Conservation (phyloP, 805 yeast species). For the Ogataea parapolymorpha region DNA sequence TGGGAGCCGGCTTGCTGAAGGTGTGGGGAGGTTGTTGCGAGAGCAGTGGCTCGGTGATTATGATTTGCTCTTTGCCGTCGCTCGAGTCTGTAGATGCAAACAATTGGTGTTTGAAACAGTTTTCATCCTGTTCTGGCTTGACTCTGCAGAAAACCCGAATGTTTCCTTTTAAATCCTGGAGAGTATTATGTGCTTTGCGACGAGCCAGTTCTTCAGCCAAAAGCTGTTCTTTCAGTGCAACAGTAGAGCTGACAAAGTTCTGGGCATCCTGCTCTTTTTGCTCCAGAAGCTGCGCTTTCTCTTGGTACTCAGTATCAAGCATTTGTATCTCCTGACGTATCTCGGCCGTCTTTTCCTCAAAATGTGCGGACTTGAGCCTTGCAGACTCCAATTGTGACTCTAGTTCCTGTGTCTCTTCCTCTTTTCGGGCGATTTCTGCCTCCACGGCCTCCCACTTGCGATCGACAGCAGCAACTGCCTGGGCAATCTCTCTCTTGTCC, state of each 20-base stretch:
- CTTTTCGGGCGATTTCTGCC: not conserved
- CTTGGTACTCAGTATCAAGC: conserved; percentile 5
- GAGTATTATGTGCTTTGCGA: conserved; percentile 61
- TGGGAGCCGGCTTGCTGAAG: conserved; percentile 12
- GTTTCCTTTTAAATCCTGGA: conserved; percentile 89
- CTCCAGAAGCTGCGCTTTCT: conserved; percentile 24
- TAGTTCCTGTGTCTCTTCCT: not conserved
- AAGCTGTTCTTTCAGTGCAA: conserved; percentile 24
- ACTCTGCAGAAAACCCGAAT: conserved; percentile 88
- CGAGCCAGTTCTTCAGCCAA: conserved; percentile 38
- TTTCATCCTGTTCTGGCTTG: conserved; percentile 47
- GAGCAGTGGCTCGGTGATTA: conserved; percentile 24
- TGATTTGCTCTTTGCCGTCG: conserved; percentile 29
- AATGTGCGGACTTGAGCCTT: conserved; percentile 3
- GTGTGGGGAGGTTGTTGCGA: conserved; percentile 2
- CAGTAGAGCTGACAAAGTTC: not conserved
- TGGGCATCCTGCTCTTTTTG: conserved; percentile 19
- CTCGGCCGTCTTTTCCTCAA: conserved; percentile 8
- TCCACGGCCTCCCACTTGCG: not conserved
- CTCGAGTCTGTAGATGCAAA: conserved; percentile 14
- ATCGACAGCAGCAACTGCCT: not conserved
- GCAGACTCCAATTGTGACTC: not conserved
- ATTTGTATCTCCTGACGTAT: conserved; percentile 11
- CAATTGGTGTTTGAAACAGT: conserved; percentile 21
- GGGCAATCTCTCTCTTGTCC: not conserved